phyloP scores from a whole-genome alignment of 1,284 basidiomycete genomes.

The Moniliella sp. region DNA sequence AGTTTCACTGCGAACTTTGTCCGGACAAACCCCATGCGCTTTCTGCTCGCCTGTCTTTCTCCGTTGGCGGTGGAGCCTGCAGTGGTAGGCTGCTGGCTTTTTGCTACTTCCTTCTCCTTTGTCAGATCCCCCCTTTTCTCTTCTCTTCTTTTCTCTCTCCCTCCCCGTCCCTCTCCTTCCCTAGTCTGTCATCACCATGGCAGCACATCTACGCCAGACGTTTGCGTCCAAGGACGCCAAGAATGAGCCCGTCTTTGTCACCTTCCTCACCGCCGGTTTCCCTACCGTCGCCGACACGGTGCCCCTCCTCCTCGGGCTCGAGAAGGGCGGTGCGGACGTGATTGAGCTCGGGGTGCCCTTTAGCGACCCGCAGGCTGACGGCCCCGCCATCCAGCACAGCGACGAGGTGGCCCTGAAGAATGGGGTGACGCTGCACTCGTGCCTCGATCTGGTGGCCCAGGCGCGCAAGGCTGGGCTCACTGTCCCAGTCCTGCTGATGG shows the following conservation, averaged over 20 bases:
- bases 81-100: no score
- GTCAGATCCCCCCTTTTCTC: no score
- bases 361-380: conserved; percentile 83
- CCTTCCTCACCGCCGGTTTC: conserved; percentile 30
- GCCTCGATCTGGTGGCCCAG: conserved; percentile 55
- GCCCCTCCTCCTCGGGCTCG: conserved; percentile 66
- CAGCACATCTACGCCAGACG: no score
- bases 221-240: no score
- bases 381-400: conserved; percentile 52
- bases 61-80: no score
- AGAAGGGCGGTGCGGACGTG: conserved; percentile 74
- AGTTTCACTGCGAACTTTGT: no score
- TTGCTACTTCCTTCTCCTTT: no score
- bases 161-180: no score
- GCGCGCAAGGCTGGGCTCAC: conserved; percentile 62
- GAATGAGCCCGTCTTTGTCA: conserved; percentile 29
- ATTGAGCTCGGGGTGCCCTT: conserved; percentile 87
- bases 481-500: conserved; percentile 71
- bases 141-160: no score
- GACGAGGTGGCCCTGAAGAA: conserved; percentile 17
- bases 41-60: no score
- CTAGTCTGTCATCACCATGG: no score
- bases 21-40: no score
- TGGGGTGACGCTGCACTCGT: conserved; percentile 20
- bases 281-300: conserved; percentile 47